Conservation (phyloP, 2,329 filamentous ascomycete genomes). For the Neurospora sp. region DNA sequence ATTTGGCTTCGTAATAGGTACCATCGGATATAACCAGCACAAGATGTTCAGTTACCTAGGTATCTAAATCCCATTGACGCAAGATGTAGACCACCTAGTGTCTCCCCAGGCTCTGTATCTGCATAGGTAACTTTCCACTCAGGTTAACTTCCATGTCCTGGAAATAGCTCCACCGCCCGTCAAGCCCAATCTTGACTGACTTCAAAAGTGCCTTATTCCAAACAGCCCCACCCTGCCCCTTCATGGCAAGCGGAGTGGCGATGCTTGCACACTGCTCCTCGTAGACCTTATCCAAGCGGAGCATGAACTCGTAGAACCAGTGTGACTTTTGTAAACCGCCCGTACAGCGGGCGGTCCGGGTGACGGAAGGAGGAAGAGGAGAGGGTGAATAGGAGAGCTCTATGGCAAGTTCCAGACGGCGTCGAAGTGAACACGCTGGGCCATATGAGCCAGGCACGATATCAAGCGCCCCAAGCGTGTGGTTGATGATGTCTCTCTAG, state of each 20-base stretch:
- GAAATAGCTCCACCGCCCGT: not conserved
- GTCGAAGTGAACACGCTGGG: no score
- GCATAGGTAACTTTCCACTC: not conserved
- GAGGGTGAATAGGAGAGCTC: no score
- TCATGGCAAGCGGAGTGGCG: not conserved
- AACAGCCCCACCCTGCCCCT: not conserved
- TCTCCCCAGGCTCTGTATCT: not conserved
- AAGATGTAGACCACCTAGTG: not conserved
- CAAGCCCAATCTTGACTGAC: not conserved
- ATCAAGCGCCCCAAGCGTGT: no score
- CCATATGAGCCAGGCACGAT: not conserved
- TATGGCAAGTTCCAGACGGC: no score
- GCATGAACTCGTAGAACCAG: not conserved
- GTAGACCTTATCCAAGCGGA: not conserved
- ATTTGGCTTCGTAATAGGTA: no score
- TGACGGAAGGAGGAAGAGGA: no score
- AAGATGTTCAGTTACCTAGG: not conserved
- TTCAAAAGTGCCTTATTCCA: not conserved
- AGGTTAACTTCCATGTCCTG: no score
- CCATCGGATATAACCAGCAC: not conserved
- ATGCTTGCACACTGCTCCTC: not conserved
- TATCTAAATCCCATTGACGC: not conserved
- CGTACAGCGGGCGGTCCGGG: no score
- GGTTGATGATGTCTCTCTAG: not conserved
- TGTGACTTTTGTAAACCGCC: not conserved